These are phyloP conservation scores for Diplogelasinospora grovesii DNA, from an alignment of 495 filamentous ascomycete species.

Conservation along the genomic window DNA sequence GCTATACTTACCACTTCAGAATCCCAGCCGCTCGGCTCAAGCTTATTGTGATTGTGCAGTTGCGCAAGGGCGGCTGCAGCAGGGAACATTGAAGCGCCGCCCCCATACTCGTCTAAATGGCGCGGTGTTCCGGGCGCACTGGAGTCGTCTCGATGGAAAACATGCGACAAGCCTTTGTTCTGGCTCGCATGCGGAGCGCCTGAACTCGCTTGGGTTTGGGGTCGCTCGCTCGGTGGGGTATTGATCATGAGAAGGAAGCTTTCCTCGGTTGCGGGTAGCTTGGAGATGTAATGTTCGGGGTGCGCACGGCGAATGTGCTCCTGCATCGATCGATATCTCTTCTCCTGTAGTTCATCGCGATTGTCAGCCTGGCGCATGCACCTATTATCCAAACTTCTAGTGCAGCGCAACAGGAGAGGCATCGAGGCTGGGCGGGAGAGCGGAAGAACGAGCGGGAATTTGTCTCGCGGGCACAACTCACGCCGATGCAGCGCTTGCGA, in stretches of 20 bases:
- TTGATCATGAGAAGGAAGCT: conserved; percentile 95
- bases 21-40: conserved; percentile 77
- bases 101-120: conserved; percentile 64
- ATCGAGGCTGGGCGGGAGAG: too few relatives aligned
- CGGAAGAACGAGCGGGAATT: too few relatives aligned
- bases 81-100: conserved; percentile 52
- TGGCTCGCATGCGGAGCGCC: conserved; percentile 23
- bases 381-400: too few relatives aligned
- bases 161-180: conserved; percentile 34
- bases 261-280: conserved; percentile 97
- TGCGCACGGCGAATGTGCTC: conserved; percentile 98
- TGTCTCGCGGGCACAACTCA: too few relatives aligned
- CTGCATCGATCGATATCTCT: conserved; percentile 98
- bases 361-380: conserved; percentile 5
- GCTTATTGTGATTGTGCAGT: conserved; percentile 70
- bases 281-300: conserved; percentile 95
- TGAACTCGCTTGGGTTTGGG: conserved; percentile 30
- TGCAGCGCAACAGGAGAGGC: too few relatives aligned
- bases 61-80: conserved; percentile 83
- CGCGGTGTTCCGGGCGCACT: conserved; percentile 67
- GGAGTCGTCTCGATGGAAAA: conserved; percentile 56
- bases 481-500: conserved; percentile 94
- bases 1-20: conserved; percentile 63
- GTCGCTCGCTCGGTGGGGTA: conserved; percentile 76
- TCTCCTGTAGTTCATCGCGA: conserved; percentile 55